Evolutionary conservation across 2,329 filamentous ascomycete genomes (phyloP).

Genomic region (Botrytis cinerea): DNA sequence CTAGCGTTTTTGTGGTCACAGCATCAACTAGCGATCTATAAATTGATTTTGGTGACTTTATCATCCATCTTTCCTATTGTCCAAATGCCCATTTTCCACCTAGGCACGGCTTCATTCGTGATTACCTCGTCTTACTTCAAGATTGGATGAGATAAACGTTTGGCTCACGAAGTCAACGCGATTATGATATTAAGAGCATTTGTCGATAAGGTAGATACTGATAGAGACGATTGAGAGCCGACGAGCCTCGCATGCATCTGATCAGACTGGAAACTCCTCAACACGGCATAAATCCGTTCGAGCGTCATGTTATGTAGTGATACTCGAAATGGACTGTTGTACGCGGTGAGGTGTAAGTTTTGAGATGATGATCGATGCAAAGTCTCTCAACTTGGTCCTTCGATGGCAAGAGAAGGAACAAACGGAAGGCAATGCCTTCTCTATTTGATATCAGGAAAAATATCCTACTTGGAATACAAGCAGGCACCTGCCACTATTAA

Average conservation of each 20-base stretch:
- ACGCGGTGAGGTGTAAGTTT: background rate
- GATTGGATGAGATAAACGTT: background rate
- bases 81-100: background rate
- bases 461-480: background rate
- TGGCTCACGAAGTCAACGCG: background rate
- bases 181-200: background rate
- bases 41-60: background rate
- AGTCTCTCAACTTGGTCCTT: background rate
- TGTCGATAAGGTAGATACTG: background rate
- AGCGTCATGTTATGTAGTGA: background rate
- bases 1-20: background rate
- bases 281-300: conserved; percentile 5
- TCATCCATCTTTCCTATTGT: background rate
- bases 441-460: background rate
- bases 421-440: background rate
- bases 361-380: background rate
- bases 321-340: background rate
- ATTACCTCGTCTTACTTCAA: background rate
- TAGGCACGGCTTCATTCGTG: background rate
- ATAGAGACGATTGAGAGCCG: background rate
- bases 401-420: background rate
- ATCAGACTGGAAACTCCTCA: background rate
- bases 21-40: background rate
- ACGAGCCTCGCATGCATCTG: background rate
- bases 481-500: background rate